Conservation (phyloP, 106 monocot species). For the Dioscorea dumetorum region DNA sequence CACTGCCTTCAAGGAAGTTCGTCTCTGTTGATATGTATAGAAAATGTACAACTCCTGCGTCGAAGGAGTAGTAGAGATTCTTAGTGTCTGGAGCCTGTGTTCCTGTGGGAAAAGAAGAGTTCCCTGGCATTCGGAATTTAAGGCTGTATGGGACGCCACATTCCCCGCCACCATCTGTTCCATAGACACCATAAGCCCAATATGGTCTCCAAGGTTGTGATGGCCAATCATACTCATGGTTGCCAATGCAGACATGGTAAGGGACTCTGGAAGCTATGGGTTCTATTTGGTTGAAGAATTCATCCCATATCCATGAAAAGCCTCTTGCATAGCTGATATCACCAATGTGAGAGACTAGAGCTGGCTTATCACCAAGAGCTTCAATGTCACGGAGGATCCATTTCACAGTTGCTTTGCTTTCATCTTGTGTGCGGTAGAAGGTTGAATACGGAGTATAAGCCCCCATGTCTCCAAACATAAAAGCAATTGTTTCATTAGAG, state of each 20-base stretch:
- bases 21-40: conserved; percentile 95
- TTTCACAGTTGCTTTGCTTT: conserved; percentile 74
- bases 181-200: conserved; percentile 60
- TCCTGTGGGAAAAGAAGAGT: conserved; percentile 76
- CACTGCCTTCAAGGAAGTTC: conserved; percentile 71
- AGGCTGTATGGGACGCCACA: conserved; percentile 96
- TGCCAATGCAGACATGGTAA: conserved; percentile 94
- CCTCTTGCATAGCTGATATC: conserved; percentile 97
- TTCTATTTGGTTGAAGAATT: conserved; percentile 91
- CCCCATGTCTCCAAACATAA: conserved; percentile 97
- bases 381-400: conserved; percentile 87
- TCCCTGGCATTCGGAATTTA: conserved; percentile 93
- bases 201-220: conserved; percentile 85
- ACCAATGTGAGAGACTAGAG: conserved; percentile 93
- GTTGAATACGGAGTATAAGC: conserved; percentile 70
- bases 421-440: conserved; percentile 74
- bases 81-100: conserved; percentile 60
- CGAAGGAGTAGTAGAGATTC: conserved; percentile 86
- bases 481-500: conserved; percentile 71
- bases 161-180: conserved; percentile 94
- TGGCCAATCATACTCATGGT: conserved; percentile 99
- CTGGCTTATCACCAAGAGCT: conserved; percentile 65
- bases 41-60: conserved; percentile 83
- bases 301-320: conserved; percentile 93
- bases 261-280: conserved; percentile 73